Evolutionary conservation across 1,284 basidiomycete species (phyloP).

Genomic region (Porogramme epimiltina): DNA sequence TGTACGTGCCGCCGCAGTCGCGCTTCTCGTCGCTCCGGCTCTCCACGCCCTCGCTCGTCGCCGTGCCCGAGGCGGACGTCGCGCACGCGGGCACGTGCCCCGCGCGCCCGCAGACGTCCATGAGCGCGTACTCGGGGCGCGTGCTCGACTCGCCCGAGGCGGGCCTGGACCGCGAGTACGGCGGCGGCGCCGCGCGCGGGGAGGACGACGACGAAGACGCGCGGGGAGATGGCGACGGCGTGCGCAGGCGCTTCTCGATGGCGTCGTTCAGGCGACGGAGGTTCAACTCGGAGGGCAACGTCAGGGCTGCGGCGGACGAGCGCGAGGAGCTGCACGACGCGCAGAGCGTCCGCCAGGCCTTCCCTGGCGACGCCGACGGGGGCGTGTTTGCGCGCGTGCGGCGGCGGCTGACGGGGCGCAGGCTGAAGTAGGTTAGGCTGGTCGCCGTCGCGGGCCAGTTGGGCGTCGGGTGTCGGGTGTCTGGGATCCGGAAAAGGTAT

Average conservation of each 20-base stretch:
- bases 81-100: background rate
- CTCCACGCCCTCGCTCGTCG: conserved; percentile 9
- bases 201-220: background rate
- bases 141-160: background rate
- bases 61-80: conserved; percentile 8
- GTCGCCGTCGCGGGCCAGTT: too few relatives aligned
- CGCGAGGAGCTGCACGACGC: too few relatives aligned
- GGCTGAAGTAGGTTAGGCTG: background rate
- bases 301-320: background rate
- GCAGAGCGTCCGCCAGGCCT: too few relatives aligned
- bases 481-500: background rate
- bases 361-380: too few relatives aligned
- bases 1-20: background rate
- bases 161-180: background rate
- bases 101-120: conserved; percentile 5
- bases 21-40: background rate
- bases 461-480: background rate
- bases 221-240: background rate
- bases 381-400: background rate
- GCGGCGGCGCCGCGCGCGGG: background rate
- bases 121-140: background rate
- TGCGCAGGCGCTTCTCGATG: conserved; percentile 1
- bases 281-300: conserved; percentile 1
- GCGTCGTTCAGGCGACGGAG: conserved; percentile 2
- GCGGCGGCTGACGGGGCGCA: background rate